A percentile compares a stretch with the other conserved stretches of the same genome.
Evolutionary conservation across 1,284 basidiomycete genomes (phyloP).

Genomic region (Irpex rosettiformis): DNA sequence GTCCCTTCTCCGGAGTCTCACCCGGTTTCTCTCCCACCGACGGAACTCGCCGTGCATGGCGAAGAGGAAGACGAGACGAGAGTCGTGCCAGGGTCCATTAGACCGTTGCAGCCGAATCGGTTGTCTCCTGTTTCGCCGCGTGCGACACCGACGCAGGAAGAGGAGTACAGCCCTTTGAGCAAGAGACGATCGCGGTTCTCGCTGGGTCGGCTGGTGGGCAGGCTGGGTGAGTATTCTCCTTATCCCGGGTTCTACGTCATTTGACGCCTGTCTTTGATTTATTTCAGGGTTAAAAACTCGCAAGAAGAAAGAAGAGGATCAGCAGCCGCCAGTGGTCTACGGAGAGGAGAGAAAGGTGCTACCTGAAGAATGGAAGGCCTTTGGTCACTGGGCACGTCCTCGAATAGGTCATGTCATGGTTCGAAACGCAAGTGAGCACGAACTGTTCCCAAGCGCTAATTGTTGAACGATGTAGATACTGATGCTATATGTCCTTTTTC

Average conservation of each 20-base stretch:
- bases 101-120: not conserved
- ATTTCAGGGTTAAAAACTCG: not conserved
- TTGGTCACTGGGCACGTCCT: constrained; percentile 30
- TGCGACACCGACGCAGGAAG: not conserved
- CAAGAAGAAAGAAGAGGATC: constrained; percentile 2
- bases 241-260: not conserved
- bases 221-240: not conserved
- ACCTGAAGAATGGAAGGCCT: constrained; percentile 26
- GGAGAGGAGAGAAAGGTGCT: constrained; percentile 10
- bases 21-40: not conserved
- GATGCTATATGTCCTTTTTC: not conserved
- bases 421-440: constrained; percentile 26
- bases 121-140: not conserved
- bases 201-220: not conserved
- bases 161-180: constrained; percentile 9
- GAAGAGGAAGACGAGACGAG: not conserved
- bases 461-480: not conserved
- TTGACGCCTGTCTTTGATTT: constrained; percentile 1
- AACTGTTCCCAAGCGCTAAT: not conserved
- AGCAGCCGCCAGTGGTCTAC: not conserved
- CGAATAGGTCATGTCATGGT: constrained; percentile 19
- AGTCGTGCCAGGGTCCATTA: not conserved
- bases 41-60: not conserved
- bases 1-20: constrained; percentile 4
- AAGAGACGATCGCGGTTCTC: constrained; percentile 16